Conservation (phyloP, 139 green algal genomes). For the Chlamydomonas sp. region DNA sequence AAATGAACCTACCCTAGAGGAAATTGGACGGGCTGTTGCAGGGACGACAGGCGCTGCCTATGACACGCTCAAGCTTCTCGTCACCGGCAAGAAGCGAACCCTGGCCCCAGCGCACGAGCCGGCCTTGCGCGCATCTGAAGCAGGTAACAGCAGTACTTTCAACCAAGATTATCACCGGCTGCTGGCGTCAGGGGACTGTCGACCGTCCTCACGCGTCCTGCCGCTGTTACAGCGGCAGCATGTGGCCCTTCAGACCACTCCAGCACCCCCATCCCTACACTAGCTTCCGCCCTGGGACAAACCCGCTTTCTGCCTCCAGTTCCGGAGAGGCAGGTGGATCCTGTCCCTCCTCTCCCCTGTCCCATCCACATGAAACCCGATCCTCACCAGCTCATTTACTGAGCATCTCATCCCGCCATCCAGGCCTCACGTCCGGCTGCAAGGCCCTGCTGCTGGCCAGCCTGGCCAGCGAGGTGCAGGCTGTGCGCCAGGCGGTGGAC, state of each 20-base stretch:
- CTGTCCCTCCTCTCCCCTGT: background rate
- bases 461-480: slow-evolving; percentile 37
- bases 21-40: background rate
- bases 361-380: too few relatives aligned
- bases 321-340: background rate
- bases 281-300: too few relatives aligned
- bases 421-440: slow-evolving; percentile 31
- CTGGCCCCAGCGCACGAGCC: background rate
- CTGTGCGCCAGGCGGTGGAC: slow-evolving; percentile 44
- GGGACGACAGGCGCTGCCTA: background rate
- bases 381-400: too few relatives aligned
- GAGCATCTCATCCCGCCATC: background rate
- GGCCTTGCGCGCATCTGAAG: background rate
- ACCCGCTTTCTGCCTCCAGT: too few relatives aligned
- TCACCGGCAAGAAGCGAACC: background rate
- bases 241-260: too few relatives aligned
- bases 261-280: too few relatives aligned
- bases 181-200: too few relatives aligned
- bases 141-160: background rate
- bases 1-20: background rate
- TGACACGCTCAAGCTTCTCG: slow-evolving; percentile 18
- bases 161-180: too few relatives aligned
- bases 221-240: too few relatives aligned
- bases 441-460: slow-evolving; percentile 56
- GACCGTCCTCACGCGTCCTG: too few relatives aligned